These are phyloP conservation scores for Coemansia sp. DNA, from an alignment of 192 early-diverging fungal genomes.

Conservation along the genomic window DNA sequence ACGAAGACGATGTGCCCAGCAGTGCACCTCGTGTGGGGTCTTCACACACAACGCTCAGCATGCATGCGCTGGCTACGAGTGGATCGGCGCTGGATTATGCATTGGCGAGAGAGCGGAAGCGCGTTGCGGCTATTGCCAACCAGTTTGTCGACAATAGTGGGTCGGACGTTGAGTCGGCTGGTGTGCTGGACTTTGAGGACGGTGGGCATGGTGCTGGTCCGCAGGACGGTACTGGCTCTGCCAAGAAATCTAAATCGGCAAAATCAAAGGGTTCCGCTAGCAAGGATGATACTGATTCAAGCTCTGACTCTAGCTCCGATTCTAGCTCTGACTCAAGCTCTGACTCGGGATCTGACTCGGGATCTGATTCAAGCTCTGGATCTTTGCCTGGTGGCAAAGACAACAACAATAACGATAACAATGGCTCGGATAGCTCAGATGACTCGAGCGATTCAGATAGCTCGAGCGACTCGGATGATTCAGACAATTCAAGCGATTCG, in stretches of 20 bases:
- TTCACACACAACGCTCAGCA: too few species aligned
- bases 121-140: conserved; percentile 26
- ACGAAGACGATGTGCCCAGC: conserved; percentile 2
- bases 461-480: conserved; percentile 9
- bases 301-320: neutral
- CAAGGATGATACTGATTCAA: conserved; percentile 3
- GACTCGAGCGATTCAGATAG: conserved; percentile 10
- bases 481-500: neutral
- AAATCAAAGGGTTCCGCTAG: neutral
- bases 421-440: neutral
- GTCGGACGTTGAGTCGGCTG: neutral
- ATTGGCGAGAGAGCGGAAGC: conserved; percentile 36
- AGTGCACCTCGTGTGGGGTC: too few species aligned
- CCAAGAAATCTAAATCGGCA: neutral
- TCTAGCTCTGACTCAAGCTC: conserved; percentile 4
- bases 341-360: conserved; percentile 14
- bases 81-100: conserved; percentile 18
- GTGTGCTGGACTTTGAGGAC: neutral
- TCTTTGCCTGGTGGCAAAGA: neutral
- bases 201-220: neutral
- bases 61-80: neutral
- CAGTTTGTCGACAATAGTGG: conserved; percentile 12
- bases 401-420: neutral
- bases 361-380: conserved; percentile 10
- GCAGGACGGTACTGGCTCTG: conserved; percentile 3